These are phyloP conservation scores for Penicillium steckii DNA, from an alignment of 495 filamentous ascomycete species.

Conservation along the genomic window DNA sequence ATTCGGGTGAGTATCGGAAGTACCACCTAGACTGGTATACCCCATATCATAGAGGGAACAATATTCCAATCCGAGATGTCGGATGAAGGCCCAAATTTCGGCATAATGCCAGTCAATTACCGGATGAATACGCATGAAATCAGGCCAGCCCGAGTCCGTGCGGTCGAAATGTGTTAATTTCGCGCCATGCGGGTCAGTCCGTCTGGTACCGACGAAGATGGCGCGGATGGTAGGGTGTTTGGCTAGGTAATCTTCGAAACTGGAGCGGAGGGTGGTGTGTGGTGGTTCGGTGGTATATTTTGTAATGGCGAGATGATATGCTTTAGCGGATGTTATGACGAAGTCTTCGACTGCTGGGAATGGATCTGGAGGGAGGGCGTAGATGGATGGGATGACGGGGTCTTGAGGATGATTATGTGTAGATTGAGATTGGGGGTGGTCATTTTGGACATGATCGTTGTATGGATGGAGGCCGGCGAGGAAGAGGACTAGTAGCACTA, in stretches of 20 bases:
- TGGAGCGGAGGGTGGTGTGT: slow-evolving; percentile 50
- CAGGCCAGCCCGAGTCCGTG: slow-evolving; percentile 89
- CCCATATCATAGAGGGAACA: slow-evolving; percentile 83
- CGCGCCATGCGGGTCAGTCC: slow-evolving; percentile 90
- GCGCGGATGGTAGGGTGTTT: slow-evolving; percentile 64
- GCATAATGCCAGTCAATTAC: slow-evolving; percentile 97
- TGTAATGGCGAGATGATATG: slow-evolving; percentile 74
- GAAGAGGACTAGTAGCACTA: slow-evolving; percentile 87
- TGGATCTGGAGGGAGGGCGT: slow-evolving; percentile 77
- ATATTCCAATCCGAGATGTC: slow-evolving; percentile 72
- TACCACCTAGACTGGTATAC: slow-evolving; percentile 85
- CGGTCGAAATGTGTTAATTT: slow-evolving; percentile 73
- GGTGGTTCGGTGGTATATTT: slow-evolving; percentile 65
- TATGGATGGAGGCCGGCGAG: slow-evolving; percentile 61
- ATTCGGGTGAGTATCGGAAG: slow-evolving; percentile 87
- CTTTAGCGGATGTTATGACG: slow-evolving; percentile 57
- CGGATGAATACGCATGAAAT: slow-evolving; percentile 90
- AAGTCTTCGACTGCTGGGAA: slow-evolving; percentile 86
- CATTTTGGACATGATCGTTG: slow-evolving; percentile 5
- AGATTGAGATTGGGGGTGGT: background rate
- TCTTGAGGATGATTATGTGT: background rate
- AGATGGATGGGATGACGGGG: slow-evolving; percentile 71
- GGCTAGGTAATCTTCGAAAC: slow-evolving; percentile 73
- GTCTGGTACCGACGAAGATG: slow-evolving; percentile 87
- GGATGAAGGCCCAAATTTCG: slow-evolving; percentile 93